Evolutionary conservation across 306 rosid species (phyloP).

Genomic region (Cucurbita pepo): DNA sequence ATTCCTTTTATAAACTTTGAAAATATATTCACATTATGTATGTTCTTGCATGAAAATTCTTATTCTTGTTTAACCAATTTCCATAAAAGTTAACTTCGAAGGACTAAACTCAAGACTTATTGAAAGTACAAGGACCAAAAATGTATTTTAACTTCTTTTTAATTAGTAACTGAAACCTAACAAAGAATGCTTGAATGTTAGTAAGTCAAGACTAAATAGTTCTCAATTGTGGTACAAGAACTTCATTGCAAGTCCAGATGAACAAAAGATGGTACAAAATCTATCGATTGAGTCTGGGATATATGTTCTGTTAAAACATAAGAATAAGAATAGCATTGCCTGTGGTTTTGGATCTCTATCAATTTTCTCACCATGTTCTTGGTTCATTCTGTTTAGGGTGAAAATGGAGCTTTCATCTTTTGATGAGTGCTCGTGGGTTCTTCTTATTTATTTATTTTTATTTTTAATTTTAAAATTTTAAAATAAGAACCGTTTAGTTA

Average conservation of each 20-base stretch:
- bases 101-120: no score
- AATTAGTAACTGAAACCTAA: background rate
- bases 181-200: background rate
- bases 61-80: no score
- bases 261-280: background rate
- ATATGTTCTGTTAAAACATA: background rate
- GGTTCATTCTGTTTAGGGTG: no score
- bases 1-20: no score
- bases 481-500: no score
- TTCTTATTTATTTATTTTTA: no score
- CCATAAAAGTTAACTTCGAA: no score
- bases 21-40: no score
- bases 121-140: no score
- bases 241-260: background rate
- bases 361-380: background rate
- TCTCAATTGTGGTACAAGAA: background rate
- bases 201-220: background rate
- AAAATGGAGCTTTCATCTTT: no score
- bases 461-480: no score
- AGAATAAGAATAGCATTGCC: background rate
- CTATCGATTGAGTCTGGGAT: background rate
- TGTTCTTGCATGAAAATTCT: no score
- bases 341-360: background rate
- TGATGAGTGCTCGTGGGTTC: background rate
- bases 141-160: background rate